A percentile compares a stretch with the other conserved stretches of the same genome.
Evolutionary conservation across 2,329 filamentous ascomycete species (phyloP).

Genomic region (Metarhizium brunneum): DNA sequence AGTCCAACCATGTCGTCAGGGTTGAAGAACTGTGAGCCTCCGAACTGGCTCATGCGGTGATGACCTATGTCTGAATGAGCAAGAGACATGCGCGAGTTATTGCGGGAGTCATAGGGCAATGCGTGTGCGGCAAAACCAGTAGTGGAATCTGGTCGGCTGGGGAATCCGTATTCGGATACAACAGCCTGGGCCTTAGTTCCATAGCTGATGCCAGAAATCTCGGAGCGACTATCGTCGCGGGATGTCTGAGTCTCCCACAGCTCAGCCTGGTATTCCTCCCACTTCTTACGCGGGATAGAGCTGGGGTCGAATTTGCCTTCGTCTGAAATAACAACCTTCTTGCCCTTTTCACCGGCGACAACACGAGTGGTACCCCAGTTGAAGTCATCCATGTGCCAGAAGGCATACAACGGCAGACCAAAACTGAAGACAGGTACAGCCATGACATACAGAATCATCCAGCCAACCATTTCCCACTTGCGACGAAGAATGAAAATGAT

Average conservation of each 20-base stretch:
- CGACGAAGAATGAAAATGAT: constrained; percentile 94
- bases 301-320: constrained; percentile 95
- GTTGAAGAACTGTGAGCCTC: constrained; percentile 48
- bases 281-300: constrained; percentile 93
- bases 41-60: constrained; percentile 53
- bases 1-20: constrained; percentile 64
- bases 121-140: constrained; percentile 32
- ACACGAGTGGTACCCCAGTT: constrained; percentile 98
- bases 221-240: constrained; percentile 73
- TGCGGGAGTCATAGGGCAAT: constrained; percentile 34
- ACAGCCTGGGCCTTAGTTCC: constrained; percentile 68
- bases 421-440: constrained; percentile 90
- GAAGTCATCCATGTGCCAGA: constrained; percentile 99
- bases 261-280: constrained; percentile 98
- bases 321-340: constrained; percentile 87
- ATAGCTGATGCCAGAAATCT: constrained; percentile 89
- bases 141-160: constrained; percentile 47
- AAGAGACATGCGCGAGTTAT: constrained; percentile 67
- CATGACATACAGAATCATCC: constrained; percentile 94
- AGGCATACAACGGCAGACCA: constrained; percentile 82
- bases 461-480: constrained; percentile 99
- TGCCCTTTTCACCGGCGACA: constrained; percentile 86
- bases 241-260: constrained; percentile 90
- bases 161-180: constrained; percentile 61
- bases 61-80: constrained; percentile 59